Evolutionary conservation across 768 basidiomycete genomes (phyloP), one percentile per base, ranked within the genome.

Genomic region (Pisolithus tinctorius): DNA sequence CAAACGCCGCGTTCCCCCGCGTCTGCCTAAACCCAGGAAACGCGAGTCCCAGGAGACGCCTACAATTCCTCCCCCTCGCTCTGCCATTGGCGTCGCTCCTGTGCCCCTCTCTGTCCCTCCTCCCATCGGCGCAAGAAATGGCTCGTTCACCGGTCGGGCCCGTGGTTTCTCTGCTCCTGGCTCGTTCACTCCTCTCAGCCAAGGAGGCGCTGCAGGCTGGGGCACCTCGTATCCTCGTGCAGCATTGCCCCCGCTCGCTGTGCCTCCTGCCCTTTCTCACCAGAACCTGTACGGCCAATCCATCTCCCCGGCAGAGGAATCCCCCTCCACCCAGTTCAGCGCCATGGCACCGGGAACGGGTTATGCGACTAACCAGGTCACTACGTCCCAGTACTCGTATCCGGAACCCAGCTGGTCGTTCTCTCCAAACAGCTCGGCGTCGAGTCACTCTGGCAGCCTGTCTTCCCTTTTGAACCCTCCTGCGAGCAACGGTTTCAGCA

Each of bases 1-100:
- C 75, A 95, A 95, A 71, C 88, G 93, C 54, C 88, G 93, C 59
- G 93, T 96, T 4, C 93, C 92, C 16, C 93, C 93, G 29, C 91
- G 93, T 63, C 80, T 91, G 11, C 90, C 90, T 34, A 92, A 93
- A 62, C 86, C 87, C 10, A 73, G 88, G 58, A 93, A 92, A 67
- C 85, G 87, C 56, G 86, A 91, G 54, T 66, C 75, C 3, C 73
- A 84, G 54, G 83, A 88, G 52, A 68, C 79, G n/a, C 76, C 81
- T n/a, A 66, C 77, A 14, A 82, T 88, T 17, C 83, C 85, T 10
- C 85, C 86, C 9, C 84, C 88, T 0, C 81, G 88, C 55, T 82
- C 86, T n/a, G 82, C 86, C 7, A 78, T 84, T 52, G 82, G 81
- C 36, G 78, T 87, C 68, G 84, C 81, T 41, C 65, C 78, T 6